Conservation (phyloP, 768 basidiomycete species). For the Auricularia auricula-judae region DNA sequence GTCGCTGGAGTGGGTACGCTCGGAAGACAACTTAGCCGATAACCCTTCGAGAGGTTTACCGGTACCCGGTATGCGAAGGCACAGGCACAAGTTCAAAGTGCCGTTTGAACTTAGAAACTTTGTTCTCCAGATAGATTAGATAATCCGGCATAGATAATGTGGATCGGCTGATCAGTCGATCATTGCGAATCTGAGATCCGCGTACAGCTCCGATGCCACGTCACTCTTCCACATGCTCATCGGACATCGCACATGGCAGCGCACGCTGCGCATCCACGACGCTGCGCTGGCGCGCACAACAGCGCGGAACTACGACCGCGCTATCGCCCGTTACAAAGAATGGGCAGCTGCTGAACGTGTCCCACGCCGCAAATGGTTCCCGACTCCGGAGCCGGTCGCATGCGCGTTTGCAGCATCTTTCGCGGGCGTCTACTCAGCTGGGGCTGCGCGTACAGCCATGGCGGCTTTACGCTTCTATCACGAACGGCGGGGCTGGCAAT, state of each 20-base stretch:
- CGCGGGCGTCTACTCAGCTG: not conserved
- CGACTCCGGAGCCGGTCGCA: not conserved
- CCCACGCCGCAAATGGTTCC: not conserved
- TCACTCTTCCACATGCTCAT: too few relatives aligned
- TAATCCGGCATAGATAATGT: not conserved
- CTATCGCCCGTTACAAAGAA: too few relatives aligned
- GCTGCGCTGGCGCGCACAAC: not conserved
- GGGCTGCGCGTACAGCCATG: not conserved
- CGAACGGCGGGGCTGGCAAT: not conserved
- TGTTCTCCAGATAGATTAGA: not conserved
- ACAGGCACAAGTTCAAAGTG: not conserved
- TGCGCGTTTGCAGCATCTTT: not conserved
- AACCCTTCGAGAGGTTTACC: not conserved
- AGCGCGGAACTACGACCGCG: too few relatives aligned
- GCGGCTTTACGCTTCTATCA: not conserved
- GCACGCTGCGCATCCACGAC: not conserved
- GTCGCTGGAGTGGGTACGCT: not conserved
- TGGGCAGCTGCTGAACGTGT: not conserved
- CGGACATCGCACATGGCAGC: not conserved
- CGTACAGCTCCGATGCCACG: too few relatives aligned
- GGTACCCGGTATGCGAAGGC: not conserved
- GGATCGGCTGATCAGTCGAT: too few relatives aligned
- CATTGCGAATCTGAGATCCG: too few relatives aligned
- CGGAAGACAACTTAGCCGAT: not conserved
- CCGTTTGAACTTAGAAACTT: not conserved